These are phyloP conservation scores for Fraxinus platypoda DNA, from an alignment of 305 asterid genomes.

Conservation along the genomic window DNA sequence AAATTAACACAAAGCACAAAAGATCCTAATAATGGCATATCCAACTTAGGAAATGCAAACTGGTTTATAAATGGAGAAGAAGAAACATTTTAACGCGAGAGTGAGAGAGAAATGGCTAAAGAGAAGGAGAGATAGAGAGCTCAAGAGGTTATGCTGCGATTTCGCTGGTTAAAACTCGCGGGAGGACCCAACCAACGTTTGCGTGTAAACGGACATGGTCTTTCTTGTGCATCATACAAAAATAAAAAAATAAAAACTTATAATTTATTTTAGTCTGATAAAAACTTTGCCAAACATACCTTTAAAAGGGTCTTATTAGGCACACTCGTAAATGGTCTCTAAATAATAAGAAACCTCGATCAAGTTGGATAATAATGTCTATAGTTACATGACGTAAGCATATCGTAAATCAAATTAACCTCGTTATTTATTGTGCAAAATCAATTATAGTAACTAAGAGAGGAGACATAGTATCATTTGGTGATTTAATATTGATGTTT, in stretches of 20 bases:
- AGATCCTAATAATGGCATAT: neutral
- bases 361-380: neutral
- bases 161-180: neutral
- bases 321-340: neutral
- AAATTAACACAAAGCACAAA: neutral
- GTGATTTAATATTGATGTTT: neutral
- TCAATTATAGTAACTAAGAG: neutral
- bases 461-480: too few species aligned
- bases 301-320: neutral
- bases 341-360: neutral
- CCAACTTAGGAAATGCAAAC: neutral
- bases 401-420: neutral
- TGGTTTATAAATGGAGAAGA: neutral
- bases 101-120: slow-evolving; percentile 1
- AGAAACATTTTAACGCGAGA: neutral
- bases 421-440: neutral
- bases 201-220: neutral
- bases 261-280: neutral
- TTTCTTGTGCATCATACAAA: neutral
- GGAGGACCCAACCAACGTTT: slow-evolving; percentile 2
- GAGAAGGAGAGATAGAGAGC: slow-evolving; percentile 1
- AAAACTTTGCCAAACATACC: neutral
- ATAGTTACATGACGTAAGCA: neutral
- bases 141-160: neutral
- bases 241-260: neutral